A percentile compares a stretch with the other conserved stretches of the same genome.
These are phyloP conservation scores for Tilletia walkeri DNA, from an alignment of 1,284 basidiomycete species.

Conservation along the genomic window DNA sequence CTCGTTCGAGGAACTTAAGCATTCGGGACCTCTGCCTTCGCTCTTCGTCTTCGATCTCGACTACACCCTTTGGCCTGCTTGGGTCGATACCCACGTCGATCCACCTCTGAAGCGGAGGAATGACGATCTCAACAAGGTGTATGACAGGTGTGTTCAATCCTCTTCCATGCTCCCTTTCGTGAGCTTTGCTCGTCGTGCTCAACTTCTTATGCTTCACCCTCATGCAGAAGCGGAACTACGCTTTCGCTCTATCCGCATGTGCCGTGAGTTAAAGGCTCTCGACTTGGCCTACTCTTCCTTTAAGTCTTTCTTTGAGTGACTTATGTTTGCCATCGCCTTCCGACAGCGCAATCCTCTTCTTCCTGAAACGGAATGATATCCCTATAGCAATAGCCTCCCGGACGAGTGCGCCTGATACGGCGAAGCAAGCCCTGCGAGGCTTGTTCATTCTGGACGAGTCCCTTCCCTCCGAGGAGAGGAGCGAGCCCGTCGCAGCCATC, in stretches of 20 bases:
- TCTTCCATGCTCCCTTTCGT: neutral
- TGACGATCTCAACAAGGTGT: constrained; percentile 4
- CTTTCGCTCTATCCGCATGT: constrained; percentile 9
- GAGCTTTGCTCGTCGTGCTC: neutral
- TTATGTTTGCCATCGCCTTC: neutral
- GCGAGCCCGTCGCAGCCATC: neutral
- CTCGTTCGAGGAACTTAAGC: constrained; percentile 1
- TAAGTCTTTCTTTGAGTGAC: neutral
- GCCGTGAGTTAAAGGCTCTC: neutral
- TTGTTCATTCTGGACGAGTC: neutral
- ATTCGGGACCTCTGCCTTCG: neutral
- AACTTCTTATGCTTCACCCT: neutral
- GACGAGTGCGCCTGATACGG: constrained; percentile 9
- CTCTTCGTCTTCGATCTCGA: constrained; percentile 14
- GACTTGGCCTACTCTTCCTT: too few relatives aligned
- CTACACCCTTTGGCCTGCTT: neutral
- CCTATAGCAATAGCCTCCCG: constrained; percentile 5
- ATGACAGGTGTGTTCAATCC: constrained; percentile 2
- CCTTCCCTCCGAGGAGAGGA: neutral
- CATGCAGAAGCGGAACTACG: constrained; percentile 5
- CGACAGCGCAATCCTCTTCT: neutral
- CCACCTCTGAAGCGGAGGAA: constrained; percentile 1
- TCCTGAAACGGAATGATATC: neutral
- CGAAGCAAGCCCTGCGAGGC: neutral
- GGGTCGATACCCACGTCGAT: neutral